Evolutionary conservation across 2,329 filamentous ascomycete genomes (phyloP), one percentile per base, ranked within the genome.

Genomic region (Calonectria naviculata): DNA sequence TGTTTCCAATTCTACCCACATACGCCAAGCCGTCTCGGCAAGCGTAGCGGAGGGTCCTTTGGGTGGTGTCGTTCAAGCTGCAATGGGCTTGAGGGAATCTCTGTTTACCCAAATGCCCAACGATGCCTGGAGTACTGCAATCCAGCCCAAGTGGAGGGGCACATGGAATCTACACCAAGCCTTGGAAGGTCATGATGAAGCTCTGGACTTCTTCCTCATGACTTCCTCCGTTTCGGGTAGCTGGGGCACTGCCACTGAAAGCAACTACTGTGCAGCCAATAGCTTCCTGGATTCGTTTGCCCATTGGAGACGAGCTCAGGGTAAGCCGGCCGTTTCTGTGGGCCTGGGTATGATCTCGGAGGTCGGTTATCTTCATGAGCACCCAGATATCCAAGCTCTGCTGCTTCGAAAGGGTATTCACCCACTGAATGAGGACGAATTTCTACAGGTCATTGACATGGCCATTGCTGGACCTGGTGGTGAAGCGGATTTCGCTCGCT

Each of bases 231-330:
- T 82, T 26, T 75, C 78, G 0, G 80, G 79, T 17, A 70, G 82
- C 6, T 58, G 81, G 3, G 84, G 82, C 0, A 76, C 78, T 19
- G 71, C 78, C 4, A 76, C 74, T 1, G 83, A 86, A 61, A 78
- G 80, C 49, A 85, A 84, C 71, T 87, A 87, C 71, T 71, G 80
- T 0, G 81, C 81, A 0, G 81, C 77, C 10, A 78, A 79, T 44
- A 71, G 76, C 1, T 83, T 79, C 73, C 80, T 81, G 7, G 78
- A 79, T 36, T 67, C 68, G 5, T 64, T 79, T 3, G 73, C 73
- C 1, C 74, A 63, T 12, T 65, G 75, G 34, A 70, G 76, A 3
- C 36, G 47, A 2, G 29, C 54, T 1, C 58, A 46, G 17, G 56
- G 64, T 10, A 58, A 58, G 13, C 41, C 71, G 1, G 76, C 60